Base-by-base conservation (phyloP, 2,329 filamentous ascomycete species). In the Colletotrichum limetticola region DNA sequence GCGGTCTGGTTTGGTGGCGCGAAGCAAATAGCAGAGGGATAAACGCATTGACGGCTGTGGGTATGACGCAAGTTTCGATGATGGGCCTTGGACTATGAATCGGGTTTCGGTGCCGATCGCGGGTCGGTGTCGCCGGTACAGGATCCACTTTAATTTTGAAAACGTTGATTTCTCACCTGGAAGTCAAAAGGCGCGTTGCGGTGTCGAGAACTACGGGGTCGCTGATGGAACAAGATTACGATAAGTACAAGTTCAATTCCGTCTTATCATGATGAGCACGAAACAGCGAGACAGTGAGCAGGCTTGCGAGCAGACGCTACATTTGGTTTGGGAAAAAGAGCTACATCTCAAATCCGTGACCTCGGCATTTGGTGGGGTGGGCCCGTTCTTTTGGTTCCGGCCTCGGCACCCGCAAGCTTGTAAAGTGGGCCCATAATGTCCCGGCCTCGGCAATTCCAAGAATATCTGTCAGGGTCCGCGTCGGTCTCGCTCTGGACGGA, bases 81-180 rank as follows among this genome's bases (percentile, higher is more conserved):
- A 28, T 56, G 62, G 62, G 12, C 14, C 62, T 35, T 61, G 42
- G 28, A 16, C 66, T 11, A 49, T 30, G 52, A 14, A 60, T 49
- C 55, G 68, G 64, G 22, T 22, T 53, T 68, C 65, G 35, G 64
- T 68, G 64, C 68, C 68, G 68, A 71, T 68, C 49, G 49, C 68
- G 57, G 49, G 49, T 68, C 68, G 68, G 64, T 28, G 16, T 62
- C 35, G 49, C 68, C 68, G 68, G 53, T 9, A 14, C n/a, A 5
- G 30, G 42, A 8, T 22, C 63, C 56, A 62, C 57, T 28, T 14
- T 0, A 24, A 30, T 28, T 16, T 30, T 64, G 19, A 37, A 60
- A 9, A 22, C 8, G 8, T 58, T 8, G n/a, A 30, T 64, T 14
- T 24, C 42, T 1, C 32, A 12, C 1, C 11, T 35, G 11, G 32